Percentiles rank a stretch among this genome's conserved stretches.
Conservation (phyloP, 306 rosid genomes). For the Cucumis cinereus region DNA sequence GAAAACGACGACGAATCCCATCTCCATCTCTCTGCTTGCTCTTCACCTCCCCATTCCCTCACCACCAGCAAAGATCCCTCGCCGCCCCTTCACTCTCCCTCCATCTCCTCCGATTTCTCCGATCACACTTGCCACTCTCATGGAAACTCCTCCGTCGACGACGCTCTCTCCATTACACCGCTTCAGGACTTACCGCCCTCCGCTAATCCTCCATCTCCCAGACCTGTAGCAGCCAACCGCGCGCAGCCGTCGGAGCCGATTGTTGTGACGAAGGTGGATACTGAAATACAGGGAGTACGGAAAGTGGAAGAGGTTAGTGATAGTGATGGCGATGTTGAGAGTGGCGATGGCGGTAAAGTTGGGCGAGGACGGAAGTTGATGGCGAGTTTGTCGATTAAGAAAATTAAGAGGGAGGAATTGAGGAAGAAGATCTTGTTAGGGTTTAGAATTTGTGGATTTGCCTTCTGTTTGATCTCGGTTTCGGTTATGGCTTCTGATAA, state of each 20-base stretch:
- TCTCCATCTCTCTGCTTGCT: background rate
- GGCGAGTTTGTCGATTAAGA: constrained; percentile 27
- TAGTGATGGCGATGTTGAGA: background rate
- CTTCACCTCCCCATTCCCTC: constrained; percentile 23
- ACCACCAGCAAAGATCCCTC: constrained; percentile 29
- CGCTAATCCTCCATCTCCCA: constrained; percentile 13
- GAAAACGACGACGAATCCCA: background rate
- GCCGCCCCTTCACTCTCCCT: constrained; percentile 25
- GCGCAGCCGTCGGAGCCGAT: constrained; percentile 29
- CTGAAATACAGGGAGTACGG: constrained; percentile 17
- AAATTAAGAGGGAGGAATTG: constrained; percentile 24
- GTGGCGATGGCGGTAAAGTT: constrained; percentile 8
- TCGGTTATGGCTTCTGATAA: constrained; percentile 51
- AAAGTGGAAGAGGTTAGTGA: constrained; percentile 4
- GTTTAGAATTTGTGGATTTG: constrained; percentile 35
- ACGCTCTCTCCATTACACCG: constrained; percentile 10
- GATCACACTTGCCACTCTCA: constrained; percentile 19
- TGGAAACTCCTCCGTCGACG: constrained; percentile 15
- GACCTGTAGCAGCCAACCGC: constrained; percentile 20
- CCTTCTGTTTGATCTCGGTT: constrained; percentile 47
- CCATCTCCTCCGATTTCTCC: constrained; percentile 23
- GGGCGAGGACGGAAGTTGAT: constrained; percentile 22
- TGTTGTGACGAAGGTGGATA: constrained; percentile 35
- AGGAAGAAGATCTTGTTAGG: constrained; percentile 34
- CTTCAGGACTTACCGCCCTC: background rate